Evolutionary conservation across 2,329 filamentous ascomycete genomes (phyloP).

Genomic region (Colletotrichum spaethianum): DNA sequence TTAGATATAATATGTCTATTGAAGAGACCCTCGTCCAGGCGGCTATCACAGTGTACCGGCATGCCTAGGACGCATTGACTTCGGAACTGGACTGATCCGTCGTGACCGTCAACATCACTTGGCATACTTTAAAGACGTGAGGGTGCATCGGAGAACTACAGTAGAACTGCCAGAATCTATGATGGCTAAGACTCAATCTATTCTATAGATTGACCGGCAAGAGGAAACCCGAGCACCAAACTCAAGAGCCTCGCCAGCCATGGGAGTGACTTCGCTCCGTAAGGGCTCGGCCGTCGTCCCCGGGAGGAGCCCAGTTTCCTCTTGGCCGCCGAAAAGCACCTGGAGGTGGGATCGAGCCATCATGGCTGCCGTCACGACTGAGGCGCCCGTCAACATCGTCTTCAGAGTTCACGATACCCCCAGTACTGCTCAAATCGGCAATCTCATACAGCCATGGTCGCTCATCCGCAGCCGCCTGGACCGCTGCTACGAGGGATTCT

Average conservation of each 20-base stretch:
- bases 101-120: neutral
- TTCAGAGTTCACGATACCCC: slow-evolving; percentile 59
- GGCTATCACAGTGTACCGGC: no score
- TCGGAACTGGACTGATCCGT: neutral
- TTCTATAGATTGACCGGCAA: neutral
- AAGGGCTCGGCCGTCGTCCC: slow-evolving; percentile 53
- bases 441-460: slow-evolving; percentile 51
- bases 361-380: slow-evolving; percentile 53
- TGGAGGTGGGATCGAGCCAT: slow-evolving; percentile 54
- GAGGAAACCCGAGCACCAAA: neutral
- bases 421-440: slow-evolving; percentile 49
- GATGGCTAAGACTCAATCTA: neutral
- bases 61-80: neutral
- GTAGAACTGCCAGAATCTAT: neutral
- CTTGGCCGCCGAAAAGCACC: slow-evolving; percentile 47
- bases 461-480: slow-evolving; percentile 56
- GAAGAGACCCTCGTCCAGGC: neutral
- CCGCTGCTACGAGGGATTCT: slow-evolving; percentile 59
- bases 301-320: slow-evolving; percentile 56
- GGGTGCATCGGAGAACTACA: neutral
- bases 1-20: neutral
- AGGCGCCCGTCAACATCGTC: slow-evolving; percentile 53
- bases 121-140: neutral
- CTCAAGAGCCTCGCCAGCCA: neutral
- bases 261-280: slow-evolving; percentile 32